Base-by-base conservation (phyloP, 1,284 basidiomycete genomes). In the Mycocalia duriaeana region DNA sequence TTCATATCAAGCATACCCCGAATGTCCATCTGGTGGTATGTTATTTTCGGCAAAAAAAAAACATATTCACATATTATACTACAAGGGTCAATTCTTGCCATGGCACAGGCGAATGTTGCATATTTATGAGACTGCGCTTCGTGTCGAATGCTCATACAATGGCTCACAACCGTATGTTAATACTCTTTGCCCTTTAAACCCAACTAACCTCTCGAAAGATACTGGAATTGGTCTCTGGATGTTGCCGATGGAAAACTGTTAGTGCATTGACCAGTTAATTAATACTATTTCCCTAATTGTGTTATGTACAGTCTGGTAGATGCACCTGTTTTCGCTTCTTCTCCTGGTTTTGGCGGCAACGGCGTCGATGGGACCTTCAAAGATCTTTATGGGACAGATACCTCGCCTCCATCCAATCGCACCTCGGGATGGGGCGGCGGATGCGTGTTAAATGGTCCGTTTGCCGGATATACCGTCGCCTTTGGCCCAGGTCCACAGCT, bases 201-300 rank as follows among this genome's bases (percentile, higher is more conserved):
- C 19, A 16, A 18, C n/a, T 36, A 18, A 18, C 18, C 45, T 25
- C 3, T 11, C 23, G 20, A 1, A 25, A 72, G 69, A 23, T 72
- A 70, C 42, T 72, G 70, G 70, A 64, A 72, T 38, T 71, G 69
- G 70, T 63, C 65, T 4, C 49, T 53, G 20, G 70, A 72, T 47
- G 50, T 61, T 3, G 59, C 64, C 35, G 48, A 49, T 13, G 43
- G 50, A 3, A 28, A 47, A 11, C 45, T 48, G 62, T 58, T 47
- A 40, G 51, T 50, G 16, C 2, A 31, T 36, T 1, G 5, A 22
- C 26, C 11, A 44, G 13, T 7, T 20, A 25, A 3, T 11, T 9
- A 9, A 38, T 38, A 2, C 8, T 42, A 11, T 20, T 20, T 16
- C 11, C 11, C 13, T 50, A 14, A 54, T 25, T 22, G 4, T n/a